These are phyloP conservation scores for Cymbopogon citratus DNA, from an alignment of 176 grass and related monocot species.

Conservation along the genomic window DNA sequence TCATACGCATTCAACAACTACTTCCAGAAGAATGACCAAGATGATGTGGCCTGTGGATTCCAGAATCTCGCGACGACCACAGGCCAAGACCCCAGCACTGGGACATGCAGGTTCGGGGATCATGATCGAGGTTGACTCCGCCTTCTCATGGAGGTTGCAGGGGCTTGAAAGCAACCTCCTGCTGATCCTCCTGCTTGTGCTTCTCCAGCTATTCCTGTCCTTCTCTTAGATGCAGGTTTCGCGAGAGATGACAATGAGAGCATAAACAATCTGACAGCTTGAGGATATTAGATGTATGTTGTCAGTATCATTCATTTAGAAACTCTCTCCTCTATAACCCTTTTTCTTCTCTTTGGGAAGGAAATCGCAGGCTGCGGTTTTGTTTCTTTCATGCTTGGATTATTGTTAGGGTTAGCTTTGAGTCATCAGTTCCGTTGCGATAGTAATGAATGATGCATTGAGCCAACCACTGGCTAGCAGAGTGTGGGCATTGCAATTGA, in stretches of 20 bases:
- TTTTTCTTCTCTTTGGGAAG: not conserved
- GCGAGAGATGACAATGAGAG: not conserved
- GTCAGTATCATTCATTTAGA: constrained; percentile 45
- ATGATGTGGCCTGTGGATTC: constrained; percentile 86
- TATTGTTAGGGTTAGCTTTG: constrained; percentile 24
- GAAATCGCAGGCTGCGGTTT: not conserved
- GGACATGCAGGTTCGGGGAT: constrained; percentile 78
- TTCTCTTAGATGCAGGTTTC: constrained; percentile 18
- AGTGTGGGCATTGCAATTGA: not conserved
- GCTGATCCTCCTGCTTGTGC: constrained; percentile 28
- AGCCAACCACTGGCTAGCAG: not conserved
- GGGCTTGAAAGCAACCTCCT: not conserved
- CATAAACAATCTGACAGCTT: constrained; percentile 25
- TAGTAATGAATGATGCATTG: constrained; percentile 1
- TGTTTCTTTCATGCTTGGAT: constrained; percentile 1
- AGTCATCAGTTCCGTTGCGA: constrained; percentile 3
- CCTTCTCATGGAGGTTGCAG: constrained; percentile 48
- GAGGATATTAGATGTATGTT: constrained; percentile 44
- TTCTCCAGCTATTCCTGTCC: constrained; percentile 40
- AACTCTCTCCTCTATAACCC: not conserved
- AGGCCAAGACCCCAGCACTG: constrained; percentile 70
- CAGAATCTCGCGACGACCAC: constrained; percentile 64
- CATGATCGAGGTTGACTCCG: constrained; percentile 76
- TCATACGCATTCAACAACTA: constrained; percentile 91
- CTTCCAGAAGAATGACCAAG: constrained; percentile 98